Evolutionary conservation across 1,139 yeast species (phyloP).

Genomic region (Pichia sp.): DNA sequence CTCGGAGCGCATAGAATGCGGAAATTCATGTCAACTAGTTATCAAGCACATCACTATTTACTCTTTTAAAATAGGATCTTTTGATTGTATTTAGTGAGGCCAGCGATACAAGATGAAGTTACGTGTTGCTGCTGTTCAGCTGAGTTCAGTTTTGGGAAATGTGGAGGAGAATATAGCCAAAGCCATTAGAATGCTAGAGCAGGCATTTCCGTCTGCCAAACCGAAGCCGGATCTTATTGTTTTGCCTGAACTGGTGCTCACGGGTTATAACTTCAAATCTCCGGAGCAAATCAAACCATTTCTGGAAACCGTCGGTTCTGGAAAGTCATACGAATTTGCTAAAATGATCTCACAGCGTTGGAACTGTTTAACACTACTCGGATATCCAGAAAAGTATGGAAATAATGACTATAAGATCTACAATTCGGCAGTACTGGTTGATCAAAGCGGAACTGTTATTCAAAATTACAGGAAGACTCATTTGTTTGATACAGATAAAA

Average conservation of each 20-base stretch:
- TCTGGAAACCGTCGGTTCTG: constrained; percentile 41
- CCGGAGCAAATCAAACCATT: constrained; percentile 55
- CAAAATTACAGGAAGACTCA: constrained; percentile 76
- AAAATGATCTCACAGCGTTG: constrained; percentile 45
- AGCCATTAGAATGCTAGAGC: constrained; percentile 41
- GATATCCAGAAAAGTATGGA: constrained; percentile 63
- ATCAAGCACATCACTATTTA: no score
- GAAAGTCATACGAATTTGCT: constrained; percentile 55
- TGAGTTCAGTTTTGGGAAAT: constrained; percentile 63
- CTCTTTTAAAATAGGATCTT: no score
- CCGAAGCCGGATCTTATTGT: constrained; percentile 57
- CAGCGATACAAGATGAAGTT: constrained; percentile 36
- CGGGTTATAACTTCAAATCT: constrained; percentile 72
- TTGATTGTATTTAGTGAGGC: no score
- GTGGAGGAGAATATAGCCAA: constrained; percentile 50
- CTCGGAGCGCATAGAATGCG: background rate
- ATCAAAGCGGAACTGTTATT: constrained; percentile 54
- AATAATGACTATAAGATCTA: constrained; percentile 38
- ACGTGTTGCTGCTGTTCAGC: constrained; percentile 63
- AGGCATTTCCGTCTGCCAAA: constrained; percentile 21
- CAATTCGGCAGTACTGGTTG: constrained; percentile 69
- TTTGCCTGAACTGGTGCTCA: constrained; percentile 79
- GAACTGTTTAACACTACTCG: constrained; percentile 69
- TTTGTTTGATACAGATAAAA: constrained; percentile 73
- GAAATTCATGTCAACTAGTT: background rate